These are phyloP conservation scores for Penicillium corylophilum DNA, from an alignment of 2,329 filamentous ascomycete genomes.

Conservation along the genomic window DNA sequence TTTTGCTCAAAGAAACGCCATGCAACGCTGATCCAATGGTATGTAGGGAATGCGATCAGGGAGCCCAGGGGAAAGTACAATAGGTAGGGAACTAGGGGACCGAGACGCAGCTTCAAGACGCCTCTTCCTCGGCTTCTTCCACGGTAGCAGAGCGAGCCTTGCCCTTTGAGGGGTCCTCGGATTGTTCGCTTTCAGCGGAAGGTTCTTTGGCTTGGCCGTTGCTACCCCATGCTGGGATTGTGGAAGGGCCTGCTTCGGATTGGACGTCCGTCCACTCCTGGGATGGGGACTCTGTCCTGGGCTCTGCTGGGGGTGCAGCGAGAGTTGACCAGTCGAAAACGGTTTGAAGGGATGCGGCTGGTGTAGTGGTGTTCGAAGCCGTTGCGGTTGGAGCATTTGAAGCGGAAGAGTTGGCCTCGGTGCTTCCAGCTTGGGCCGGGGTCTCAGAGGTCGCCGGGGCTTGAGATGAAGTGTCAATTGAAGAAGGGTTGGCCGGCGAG, in stretches of 20 bases:
- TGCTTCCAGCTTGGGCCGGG: neutral
- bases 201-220: neutral
- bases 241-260: constrained; percentile 13
- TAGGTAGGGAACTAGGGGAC: neutral
- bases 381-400: neutral
- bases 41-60: constrained; percentile 2
- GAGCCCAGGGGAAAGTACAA: constrained; percentile 4
- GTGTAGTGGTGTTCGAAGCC: neutral
- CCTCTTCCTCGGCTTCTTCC: constrained; percentile 38
- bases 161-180: constrained; percentile 32
- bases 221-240: constrained; percentile 16
- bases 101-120: constrained; percentile 6
- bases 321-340: constrained; percentile 22
- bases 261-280: constrained; percentile 33
- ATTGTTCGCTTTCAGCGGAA: constrained; percentile 7
- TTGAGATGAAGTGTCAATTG: neutral
- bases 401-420: neutral
- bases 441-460: neutral
- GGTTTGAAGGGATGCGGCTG: neutral
- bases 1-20: constrained; percentile 27
- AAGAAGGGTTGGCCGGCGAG: neutral
- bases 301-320: constrained; percentile 8
- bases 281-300: constrained; percentile 26
- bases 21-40: constrained; percentile 23
- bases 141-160: constrained; percentile 36